phyloP scores from a whole-genome alignment of 176 grass and related monocot species.

The Phragmites australis region DNA sequence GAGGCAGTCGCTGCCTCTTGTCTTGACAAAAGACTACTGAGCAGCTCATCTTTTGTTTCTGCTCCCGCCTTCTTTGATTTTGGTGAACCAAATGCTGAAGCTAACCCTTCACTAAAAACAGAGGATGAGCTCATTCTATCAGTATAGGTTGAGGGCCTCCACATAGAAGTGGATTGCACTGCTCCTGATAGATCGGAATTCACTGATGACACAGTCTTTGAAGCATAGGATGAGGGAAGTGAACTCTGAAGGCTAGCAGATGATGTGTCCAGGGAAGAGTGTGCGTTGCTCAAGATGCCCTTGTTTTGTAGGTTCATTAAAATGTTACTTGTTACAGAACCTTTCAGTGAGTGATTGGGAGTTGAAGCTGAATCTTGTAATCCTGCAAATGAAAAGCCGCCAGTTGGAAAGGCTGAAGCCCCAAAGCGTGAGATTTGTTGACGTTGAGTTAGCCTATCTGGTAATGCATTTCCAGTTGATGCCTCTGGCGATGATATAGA shows the following conservation, averaged over 20 bases:
- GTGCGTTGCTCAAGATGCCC: constrained; percentile 55
- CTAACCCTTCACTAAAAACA: constrained; percentile 87
- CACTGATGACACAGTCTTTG: constrained; percentile 36
- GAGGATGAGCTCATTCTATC: constrained; percentile 73
- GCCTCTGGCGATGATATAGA: constrained; percentile 48
- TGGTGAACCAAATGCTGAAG: constrained; percentile 70
- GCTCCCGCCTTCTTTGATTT: constrained; percentile 93
- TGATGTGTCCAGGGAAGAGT: constrained; percentile 53
- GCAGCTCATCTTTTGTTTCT: constrained; percentile 90
- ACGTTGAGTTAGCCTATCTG: constrained; percentile 57
- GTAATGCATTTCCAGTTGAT: constrained; percentile 54
- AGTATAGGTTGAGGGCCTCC: constrained; percentile 63
- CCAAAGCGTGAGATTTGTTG: constrained; percentile 66
- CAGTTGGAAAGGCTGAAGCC: constrained; percentile 55
- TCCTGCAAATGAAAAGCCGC: constrained; percentile 53
- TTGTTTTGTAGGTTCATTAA: constrained; percentile 77
- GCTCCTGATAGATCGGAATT: constrained; percentile 53
- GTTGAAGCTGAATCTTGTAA: constrained; percentile 62
- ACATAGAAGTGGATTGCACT: constrained; percentile 36
- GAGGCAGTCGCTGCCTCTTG: constrained; percentile 57
- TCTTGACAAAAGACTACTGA: constrained; percentile 62
- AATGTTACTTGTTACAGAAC: constrained; percentile 59
- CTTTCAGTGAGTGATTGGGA: constrained; percentile 48
- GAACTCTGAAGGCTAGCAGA: constrained; percentile 49
- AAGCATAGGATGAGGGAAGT: constrained; percentile 42